Evolutionary conservation across 192 early-diverging fungal genomes (phyloP), one percentile per base, ranked within the genome.

Genomic region (Radiomyces spectabilis): DNA sequence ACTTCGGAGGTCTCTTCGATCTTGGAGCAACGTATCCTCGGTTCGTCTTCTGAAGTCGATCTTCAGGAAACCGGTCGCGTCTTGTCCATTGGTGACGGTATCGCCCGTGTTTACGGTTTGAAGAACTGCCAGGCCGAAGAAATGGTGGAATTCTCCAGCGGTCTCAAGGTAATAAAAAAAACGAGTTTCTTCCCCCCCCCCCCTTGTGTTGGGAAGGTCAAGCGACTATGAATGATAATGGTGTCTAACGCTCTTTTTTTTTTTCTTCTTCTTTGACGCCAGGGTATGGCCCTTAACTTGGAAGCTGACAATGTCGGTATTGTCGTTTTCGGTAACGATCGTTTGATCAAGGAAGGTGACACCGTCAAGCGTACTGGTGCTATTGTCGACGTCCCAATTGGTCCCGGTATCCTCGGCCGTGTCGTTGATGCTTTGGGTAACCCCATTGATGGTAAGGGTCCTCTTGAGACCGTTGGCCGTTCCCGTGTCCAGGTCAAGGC

Each of bases 261-360:
- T 46, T 45, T 4, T 21, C n/a, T 35, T 5, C 7, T 4, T 45
- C 53, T 51, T 19, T 22, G 1, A 3, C 38, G n/a, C 34, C 61
- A 97, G 94, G 96, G 96, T 71, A 95, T 95, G 93, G 94, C 96
- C 47, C 87, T 99, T 61, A 99, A 99, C 84, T 88, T 99, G 83
- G 96, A 99, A 75, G 80, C 94, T 33, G 96, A 99, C 81, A 97
- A 99, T 76, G 96, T 99, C 75, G 96, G 96, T 97, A 89, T 99
- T 81, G 96, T 99, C 79, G 92, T 99, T 30, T 96, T 99, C 72
- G 95, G 95, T 87, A 99, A 97, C 86, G 96, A 99, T 80, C 90
- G 95, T 88, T 83, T 94, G 64, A 97, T 99, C 83, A 94, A 95
- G 78, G 96, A 99, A 78, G 96, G 96, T 60, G 96, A 98, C 75